Evolutionary conservation across 2,329 filamentous ascomycete genomes (phyloP).

Genomic region (Xylariaceae sp.): DNA sequence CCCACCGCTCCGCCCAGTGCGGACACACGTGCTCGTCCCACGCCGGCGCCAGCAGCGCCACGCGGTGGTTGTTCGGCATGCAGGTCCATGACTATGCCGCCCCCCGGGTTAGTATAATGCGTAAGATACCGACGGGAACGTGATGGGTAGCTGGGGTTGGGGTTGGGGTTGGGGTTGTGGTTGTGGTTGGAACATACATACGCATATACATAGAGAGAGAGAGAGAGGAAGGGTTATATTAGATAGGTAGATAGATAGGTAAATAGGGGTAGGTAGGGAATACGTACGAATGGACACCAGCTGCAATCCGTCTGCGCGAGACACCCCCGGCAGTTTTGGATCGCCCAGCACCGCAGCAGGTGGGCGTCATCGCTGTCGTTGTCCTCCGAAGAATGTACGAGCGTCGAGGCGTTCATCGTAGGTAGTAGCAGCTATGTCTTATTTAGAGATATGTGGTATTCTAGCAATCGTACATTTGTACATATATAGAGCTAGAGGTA

Average conservation of each 20-base stretch:
- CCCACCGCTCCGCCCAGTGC: conserved; percentile 49
- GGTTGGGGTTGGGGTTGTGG: background rate
- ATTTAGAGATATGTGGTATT: too few relatives aligned
- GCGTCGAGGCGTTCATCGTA: too few relatives aligned
- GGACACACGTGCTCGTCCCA: conserved; percentile 56
- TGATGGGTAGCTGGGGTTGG: background rate
- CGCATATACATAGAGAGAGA: background rate
- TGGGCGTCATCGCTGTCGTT: conserved; percentile 39
- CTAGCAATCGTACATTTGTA: too few relatives aligned
- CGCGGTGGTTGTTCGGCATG: conserved; percentile 51
- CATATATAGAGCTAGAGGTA: too few relatives aligned
- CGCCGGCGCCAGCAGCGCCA: conserved; percentile 54
- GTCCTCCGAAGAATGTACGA: too few relatives aligned
- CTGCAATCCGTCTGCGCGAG: conserved; percentile 47
- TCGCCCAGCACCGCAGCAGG: conserved; percentile 54
- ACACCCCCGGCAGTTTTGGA: conserved; percentile 52
- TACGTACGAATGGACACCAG: conserved; percentile 57
- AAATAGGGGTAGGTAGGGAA: background rate
- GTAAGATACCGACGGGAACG: too few relatives aligned
- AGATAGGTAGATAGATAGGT: background rate
- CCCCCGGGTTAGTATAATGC: too few relatives aligned
- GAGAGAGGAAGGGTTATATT: background rate
- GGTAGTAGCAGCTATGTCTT: too few relatives aligned
- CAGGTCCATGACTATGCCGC: conserved; percentile 61
- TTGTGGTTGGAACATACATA: background rate